Conservation (phyloP, 305 asterid genomes). For the Withania somnifera region DNA sequence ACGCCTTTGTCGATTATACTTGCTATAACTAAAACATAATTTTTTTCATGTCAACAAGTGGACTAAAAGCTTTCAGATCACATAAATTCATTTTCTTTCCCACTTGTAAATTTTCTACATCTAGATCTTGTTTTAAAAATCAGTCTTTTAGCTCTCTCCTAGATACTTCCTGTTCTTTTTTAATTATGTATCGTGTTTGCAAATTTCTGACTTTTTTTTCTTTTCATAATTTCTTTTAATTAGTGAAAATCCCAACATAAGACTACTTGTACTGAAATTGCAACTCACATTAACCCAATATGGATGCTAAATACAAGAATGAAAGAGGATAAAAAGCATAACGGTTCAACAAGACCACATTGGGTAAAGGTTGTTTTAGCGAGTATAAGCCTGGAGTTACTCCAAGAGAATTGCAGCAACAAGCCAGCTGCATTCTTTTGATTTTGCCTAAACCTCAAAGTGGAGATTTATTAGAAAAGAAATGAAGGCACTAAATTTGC, state of each 20-base stretch:
- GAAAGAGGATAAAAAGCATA: background rate
- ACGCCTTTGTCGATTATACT: too few relatives aligned
- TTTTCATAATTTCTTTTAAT: background rate
- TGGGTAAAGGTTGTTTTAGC: background rate
- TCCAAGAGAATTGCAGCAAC: background rate
- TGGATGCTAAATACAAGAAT: background rate
- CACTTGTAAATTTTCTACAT: too few relatives aligned
- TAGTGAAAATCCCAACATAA: background rate
- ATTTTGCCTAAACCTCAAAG: background rate
- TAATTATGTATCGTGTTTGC: background rate
- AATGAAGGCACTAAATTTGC: background rate
- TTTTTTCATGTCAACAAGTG: too few relatives aligned
- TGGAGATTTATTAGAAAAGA: background rate
- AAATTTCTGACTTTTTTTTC: background rate
- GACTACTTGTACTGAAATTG: background rate
- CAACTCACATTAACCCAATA: background rate
- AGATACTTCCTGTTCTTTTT: background rate
- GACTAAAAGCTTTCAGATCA: too few relatives aligned
- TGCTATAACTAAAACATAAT: too few relatives aligned
- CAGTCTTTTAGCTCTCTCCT: too few relatives aligned
- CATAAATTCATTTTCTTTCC: too few relatives aligned
- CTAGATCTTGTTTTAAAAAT: too few relatives aligned
- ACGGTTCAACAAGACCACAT: background rate
- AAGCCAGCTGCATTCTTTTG: background rate
- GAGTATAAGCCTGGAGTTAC: background rate